A percentile compares a stretch with the other conserved stretches of the same genome.
These are phyloP conservation scores for Xylariaceae sp. DNA, from an alignment of 2,329 filamentous ascomycete genomes.

Conservation along the genomic window DNA sequence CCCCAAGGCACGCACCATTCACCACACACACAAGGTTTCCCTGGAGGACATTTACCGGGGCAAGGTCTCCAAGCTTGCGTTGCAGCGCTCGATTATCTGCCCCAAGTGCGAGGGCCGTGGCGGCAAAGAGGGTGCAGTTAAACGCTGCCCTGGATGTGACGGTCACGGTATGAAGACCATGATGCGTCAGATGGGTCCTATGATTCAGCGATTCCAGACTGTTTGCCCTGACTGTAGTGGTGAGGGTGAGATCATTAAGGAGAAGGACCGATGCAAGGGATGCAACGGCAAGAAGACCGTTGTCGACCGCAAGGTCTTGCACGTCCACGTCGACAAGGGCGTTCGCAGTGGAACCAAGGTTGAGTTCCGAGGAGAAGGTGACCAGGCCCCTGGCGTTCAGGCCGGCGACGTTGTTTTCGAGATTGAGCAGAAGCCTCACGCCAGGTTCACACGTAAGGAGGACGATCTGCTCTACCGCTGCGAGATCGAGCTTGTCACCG, in stretches of 20 bases:
- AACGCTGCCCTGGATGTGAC: constrained; percentile 84
- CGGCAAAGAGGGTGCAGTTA: constrained; percentile 96
- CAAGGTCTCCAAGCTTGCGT: constrained; percentile 93
- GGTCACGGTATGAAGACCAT: constrained; percentile 98
- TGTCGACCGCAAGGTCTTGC: constrained; percentile 94
- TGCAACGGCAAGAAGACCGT: constrained; percentile 97
- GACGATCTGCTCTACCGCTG: constrained; percentile 94
- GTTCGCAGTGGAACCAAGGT: constrained; percentile 93
- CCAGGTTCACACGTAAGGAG: constrained; percentile 90
- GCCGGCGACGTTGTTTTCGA: constrained; percentile 97
- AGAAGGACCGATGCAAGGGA: constrained; percentile 95
- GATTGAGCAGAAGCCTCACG: constrained; percentile 98
- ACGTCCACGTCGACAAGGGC: constrained; percentile 94
- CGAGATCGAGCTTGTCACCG: constrained; percentile 93
- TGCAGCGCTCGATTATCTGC: constrained; percentile 97
- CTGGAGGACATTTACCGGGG: constrained; percentile 97
- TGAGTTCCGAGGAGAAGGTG: constrained; percentile 93
- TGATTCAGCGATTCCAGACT: constrained; percentile 99
- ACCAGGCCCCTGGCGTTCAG: constrained; percentile 87
- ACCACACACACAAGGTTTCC: constrained; percentile 97
- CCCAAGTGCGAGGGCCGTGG: constrained; percentile 88
- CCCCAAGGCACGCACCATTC: constrained; percentile 85
- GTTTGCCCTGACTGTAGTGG: constrained; percentile 98
- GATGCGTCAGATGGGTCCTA: constrained; percentile 99
- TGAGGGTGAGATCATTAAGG: constrained; percentile 92